A percentile compares a stretch with the other conserved stretches of the same genome.
These are phyloP conservation scores for Monosporascus sp. DNA, from an alignment of 2,329 filamentous ascomycete genomes.

Conservation along the genomic window DNA sequence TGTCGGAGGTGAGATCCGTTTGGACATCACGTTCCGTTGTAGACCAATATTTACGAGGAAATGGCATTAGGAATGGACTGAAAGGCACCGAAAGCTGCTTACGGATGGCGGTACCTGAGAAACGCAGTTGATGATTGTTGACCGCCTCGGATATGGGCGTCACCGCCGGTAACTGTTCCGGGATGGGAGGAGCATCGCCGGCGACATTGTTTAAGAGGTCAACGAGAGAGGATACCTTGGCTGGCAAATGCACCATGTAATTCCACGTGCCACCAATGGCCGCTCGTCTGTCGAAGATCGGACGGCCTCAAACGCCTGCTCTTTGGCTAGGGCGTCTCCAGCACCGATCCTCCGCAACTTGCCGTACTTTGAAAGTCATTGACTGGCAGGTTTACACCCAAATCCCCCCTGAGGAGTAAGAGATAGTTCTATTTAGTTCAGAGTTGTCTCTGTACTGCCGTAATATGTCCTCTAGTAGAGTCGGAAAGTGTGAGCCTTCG, in stretches of 20 bases:
- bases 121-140: slow-evolving; percentile 36
- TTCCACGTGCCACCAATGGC: too few relatives aligned
- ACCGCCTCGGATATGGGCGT: slow-evolving; percentile 25
- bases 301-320: slow-evolving; percentile 44
- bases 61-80: neutral
- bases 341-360: slow-evolving; percentile 53
- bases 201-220: too few relatives aligned
- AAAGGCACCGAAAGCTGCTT: neutral
- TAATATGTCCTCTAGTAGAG: too few relatives aligned
- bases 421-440: neutral
- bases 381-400: neutral
- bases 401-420: neutral
- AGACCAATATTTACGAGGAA: too few relatives aligned
- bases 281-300: too few relatives aligned
- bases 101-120: slow-evolving; percentile 46
- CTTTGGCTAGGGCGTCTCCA: slow-evolving; percentile 51
- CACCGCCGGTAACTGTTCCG: slow-evolving; percentile 30
- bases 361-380: slow-evolving; percentile 13
- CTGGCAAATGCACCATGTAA: too few relatives aligned
- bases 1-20: too few relatives aligned
- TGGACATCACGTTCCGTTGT: too few relatives aligned
- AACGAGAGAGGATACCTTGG: too few relatives aligned
- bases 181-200: too few relatives aligned
- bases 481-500: neutral
- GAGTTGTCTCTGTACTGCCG: neutral